Conservation (phyloP, 2,329 filamentous ascomycete species). For the Aspergillus vadensis region DNA sequence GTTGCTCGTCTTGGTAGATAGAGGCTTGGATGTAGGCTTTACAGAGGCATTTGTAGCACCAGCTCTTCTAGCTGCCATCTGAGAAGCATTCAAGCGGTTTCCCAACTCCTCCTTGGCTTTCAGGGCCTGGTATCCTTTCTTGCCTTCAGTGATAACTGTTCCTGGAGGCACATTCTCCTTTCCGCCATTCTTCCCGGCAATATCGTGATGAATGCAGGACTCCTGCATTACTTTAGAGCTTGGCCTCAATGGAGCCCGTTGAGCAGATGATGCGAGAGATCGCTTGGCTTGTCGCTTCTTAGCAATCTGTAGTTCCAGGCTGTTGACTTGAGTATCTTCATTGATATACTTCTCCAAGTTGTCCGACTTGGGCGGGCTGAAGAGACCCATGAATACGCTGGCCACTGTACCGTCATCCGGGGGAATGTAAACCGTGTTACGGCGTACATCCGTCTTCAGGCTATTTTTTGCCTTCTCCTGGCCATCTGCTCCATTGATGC, state of each 20-base stretch:
- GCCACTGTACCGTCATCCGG: slow-evolving; percentile 46
- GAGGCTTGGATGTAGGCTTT: slow-evolving; percentile 5
- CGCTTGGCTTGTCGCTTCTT: slow-evolving; percentile 35
- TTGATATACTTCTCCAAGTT: not conserved
- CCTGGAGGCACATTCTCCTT: slow-evolving; percentile 66
- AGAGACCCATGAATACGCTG: slow-evolving; percentile 47
- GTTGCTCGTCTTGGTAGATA: slow-evolving; percentile 13
- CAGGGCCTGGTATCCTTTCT: slow-evolving; percentile 20
- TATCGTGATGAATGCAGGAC: slow-evolving; percentile 45
- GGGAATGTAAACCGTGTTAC: slow-evolving; percentile 46
- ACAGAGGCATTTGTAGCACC: not conserved
- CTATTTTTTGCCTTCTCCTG: slow-evolving; percentile 15
- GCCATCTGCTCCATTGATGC: slow-evolving; percentile 13
- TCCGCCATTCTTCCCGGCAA: slow-evolving; percentile 57
- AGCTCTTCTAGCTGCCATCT: slow-evolving; percentile 3
- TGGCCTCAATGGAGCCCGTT: slow-evolving; percentile 52
- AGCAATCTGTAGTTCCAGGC: slow-evolving; percentile 37
- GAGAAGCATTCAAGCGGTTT: slow-evolving; percentile 26
- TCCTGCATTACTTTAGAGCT: slow-evolving; percentile 45
- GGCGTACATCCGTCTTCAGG: slow-evolving; percentile 37
- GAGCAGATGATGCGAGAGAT: slow-evolving; percentile 22
- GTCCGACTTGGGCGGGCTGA: slow-evolving; percentile 42
- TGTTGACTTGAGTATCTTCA: slow-evolving; percentile 32
- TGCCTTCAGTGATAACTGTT: slow-evolving; percentile 18
- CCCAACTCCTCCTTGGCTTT: slow-evolving; percentile 27